Evolutionary conservation across 306 rosid genomes (phyloP).

Genomic region (Urtica urens): DNA sequence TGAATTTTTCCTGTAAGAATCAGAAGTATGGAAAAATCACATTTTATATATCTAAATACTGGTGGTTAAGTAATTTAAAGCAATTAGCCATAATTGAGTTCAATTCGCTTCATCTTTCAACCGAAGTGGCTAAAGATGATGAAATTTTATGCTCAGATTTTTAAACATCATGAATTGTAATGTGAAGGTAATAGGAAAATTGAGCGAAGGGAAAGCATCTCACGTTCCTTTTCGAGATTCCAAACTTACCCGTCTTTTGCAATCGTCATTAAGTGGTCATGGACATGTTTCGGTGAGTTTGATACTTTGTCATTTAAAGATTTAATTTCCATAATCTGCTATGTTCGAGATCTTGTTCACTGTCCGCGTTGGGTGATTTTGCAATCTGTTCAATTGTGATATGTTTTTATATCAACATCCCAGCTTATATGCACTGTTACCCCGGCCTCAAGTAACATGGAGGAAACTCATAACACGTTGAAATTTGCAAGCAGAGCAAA

Average conservation of each 20-base stretch:
- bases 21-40: too few relatives aligned
- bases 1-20: too few relatives aligned
- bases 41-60: too few relatives aligned
- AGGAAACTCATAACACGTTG: slow-evolving; percentile 99
- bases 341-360: background rate
- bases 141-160: too few relatives aligned
- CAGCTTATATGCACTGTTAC: slow-evolving; percentile 99
- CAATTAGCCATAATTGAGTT: too few relatives aligned
- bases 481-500: slow-evolving; percentile 99
- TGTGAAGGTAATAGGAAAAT: slow-evolving; percentile 90
- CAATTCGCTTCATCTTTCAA: too few relatives aligned
- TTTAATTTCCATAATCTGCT: background rate
- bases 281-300: slow-evolving; percentile 97
- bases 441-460: slow-evolving; percentile 97
- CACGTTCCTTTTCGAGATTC: slow-evolving; percentile 99
- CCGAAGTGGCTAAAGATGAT: too few relatives aligned
- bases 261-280: slow-evolving; percentile 87
- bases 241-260: slow-evolving; percentile 95
- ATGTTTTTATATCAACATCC: slow-evolving; percentile 10
- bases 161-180: too few relatives aligned
- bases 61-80: too few relatives aligned
- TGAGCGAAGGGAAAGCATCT: slow-evolving; percentile 98
- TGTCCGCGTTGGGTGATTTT: background rate
- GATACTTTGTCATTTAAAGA: slow-evolving; percentile 1
- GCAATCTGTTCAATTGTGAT: slow-evolving; percentile 7